phyloP scores from a whole-genome alignment of 345 rosid genomes.

The Gossypium mustelinum region DNA sequence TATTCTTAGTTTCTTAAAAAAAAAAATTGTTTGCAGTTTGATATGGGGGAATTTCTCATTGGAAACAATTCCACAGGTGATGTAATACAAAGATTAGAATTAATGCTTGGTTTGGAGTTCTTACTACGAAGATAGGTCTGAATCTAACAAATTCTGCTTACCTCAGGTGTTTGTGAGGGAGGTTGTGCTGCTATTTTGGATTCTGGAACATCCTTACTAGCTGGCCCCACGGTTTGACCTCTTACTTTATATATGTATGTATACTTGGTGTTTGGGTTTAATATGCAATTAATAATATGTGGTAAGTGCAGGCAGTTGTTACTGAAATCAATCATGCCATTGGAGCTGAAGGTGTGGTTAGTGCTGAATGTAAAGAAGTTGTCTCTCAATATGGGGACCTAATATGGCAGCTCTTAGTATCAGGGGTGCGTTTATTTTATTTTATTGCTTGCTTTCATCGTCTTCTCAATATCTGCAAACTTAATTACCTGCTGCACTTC shows the following conservation, averaged over 20 bases:
- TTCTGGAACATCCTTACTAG: conserved; percentile 76
- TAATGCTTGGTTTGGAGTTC: conserved; percentile 2
- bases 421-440: conserved; percentile 45
- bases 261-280: background rate
- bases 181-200: conserved; percentile 77
- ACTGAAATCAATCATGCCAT: conserved; percentile 76
- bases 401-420: conserved; percentile 65
- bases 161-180: conserved; percentile 45
- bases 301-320: conserved; percentile 45
- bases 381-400: conserved; percentile 64
- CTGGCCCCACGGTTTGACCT: conserved; percentile 65
- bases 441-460: background rate
- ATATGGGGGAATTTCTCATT: conserved; percentile 64
- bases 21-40: conserved; percentile 37
- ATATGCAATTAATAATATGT: background rate
- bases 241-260: background rate
- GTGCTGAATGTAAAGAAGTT: conserved; percentile 63
- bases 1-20: conserved; percentile 7
- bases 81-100: background rate
- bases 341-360: conserved; percentile 66
- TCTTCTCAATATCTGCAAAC: background rate
- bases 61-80: conserved; percentile 61
- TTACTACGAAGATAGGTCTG: background rate
- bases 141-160: background rate
- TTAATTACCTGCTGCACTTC: background rate